Evolutionary conservation across 2,329 filamentous ascomycete genomes (phyloP), one percentile per base, ranked within the genome.

Genomic region (Cladosporium sp.): DNA sequence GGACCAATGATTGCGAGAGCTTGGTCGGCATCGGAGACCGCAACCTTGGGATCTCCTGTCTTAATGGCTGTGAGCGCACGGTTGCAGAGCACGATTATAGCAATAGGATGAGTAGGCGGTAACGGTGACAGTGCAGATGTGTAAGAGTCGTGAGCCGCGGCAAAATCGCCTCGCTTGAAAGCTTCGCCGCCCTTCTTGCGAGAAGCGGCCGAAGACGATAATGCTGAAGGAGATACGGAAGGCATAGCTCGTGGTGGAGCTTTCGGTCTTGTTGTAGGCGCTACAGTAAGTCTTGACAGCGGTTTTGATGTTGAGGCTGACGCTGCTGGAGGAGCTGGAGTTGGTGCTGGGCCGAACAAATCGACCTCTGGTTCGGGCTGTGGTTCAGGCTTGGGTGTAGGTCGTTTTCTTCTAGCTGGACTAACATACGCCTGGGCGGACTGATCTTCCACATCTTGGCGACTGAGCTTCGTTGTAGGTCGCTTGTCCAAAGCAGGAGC

Each of bases 91-190:
- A 98, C 85, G n/a, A 98, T 83, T 67, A 98, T 95, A 21, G 87
- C 87, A 28, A 98, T 83, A 0, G 94, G 94, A 24, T 64, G 61
- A 26, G 59, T 38, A 15, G 86, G 79, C 1, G 95, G 95, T 36
- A 99, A 83, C 44, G 88, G 86, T 1, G 85, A 81, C 2, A 99
- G 82, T 1, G 95, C 92, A 34, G 87, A 86, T 0, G 91, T 88
- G 78, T 98, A 99, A 0, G 90, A 89, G 24, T 88, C 84, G 73
- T 97, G 92, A 0, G 95, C 95, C 11, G 91, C 86, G 21, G 92
- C 90, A 77, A 92, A 99, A 78, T 99, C 95, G 38, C 95, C 95
- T 41, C 92, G 88, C 79, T 97, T 98, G 81, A 97, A 98, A 70
- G 96, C 91, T 63, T 91, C 90, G 11, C 93, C 92, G 21, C 94